phyloP scores from a whole-genome alignment of 208 protist genomes.

The Crithidia fasciculata region DNA sequence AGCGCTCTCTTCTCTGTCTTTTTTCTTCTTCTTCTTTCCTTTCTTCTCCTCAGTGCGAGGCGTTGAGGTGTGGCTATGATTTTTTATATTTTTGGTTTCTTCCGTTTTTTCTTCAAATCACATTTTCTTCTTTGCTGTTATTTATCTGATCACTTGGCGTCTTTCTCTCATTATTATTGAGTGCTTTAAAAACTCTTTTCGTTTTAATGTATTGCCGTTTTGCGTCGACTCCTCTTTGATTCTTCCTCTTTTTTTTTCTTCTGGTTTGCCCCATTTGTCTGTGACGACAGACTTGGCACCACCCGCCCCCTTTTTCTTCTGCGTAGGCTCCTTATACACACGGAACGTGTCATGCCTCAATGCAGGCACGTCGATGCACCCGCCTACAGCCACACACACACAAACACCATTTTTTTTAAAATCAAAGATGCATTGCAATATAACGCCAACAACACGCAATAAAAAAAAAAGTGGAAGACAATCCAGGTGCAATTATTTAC shows the following conservation, averaged over 20 bases:
- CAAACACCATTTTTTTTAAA: background rate
- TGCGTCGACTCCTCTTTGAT: background rate
- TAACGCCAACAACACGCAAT: too few species aligned
- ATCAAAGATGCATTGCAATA: too few species aligned
- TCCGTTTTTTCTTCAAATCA: background rate
- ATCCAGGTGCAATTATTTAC: too few species aligned
- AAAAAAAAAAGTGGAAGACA: too few species aligned
- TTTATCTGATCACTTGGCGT: too few species aligned
- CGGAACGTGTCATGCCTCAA: background rate
- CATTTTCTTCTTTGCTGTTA: too few species aligned
- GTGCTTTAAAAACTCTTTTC: too few species aligned
- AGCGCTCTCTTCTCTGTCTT: background rate
- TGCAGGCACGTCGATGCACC: background rate
- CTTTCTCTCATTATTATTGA: too few species aligned
- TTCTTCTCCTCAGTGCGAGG: too few species aligned
- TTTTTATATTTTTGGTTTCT: slow-evolving; percentile 1
- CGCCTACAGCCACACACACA: background rate
- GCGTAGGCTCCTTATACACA: background rate
- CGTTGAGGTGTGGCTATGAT: slow-evolving; percentile 2
- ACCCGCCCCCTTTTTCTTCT: too few species aligned
- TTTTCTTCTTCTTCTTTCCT: slow-evolving; percentile 4
- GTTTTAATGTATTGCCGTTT: background rate
- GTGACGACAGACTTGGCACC: too few species aligned
- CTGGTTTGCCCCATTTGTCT: background rate
- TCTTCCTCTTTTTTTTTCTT: slow-evolving; percentile 1